These are phyloP conservation scores for Misopates orontium DNA, from an alignment of 257 asterid species.

Conservation along the genomic window DNA sequence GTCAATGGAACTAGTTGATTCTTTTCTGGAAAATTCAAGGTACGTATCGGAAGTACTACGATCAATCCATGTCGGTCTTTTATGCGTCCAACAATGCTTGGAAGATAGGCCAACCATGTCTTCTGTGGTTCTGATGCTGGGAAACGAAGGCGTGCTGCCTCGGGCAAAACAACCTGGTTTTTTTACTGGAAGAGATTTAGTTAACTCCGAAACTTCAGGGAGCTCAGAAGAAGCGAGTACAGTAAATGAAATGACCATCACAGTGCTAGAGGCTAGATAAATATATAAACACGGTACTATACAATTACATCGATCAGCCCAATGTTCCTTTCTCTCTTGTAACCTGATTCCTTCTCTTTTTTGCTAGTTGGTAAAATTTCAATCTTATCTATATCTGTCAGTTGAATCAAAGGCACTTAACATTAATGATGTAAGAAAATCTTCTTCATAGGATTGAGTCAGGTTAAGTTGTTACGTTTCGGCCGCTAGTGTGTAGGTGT, in stretches of 20 bases:
- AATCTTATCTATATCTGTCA: too few relatives aligned
- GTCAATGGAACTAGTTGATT: slow-evolving; percentile 33
- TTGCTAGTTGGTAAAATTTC: too few relatives aligned
- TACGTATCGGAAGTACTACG: slow-evolving; percentile 10
- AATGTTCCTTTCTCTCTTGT: too few relatives aligned
- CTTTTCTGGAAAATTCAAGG: slow-evolving; percentile 8
- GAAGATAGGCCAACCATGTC: slow-evolving; percentile 35
- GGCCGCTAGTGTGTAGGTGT: too few relatives aligned
- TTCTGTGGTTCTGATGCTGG: slow-evolving; percentile 25
- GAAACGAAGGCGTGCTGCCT: slow-evolving; percentile 20
- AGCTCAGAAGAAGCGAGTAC: slow-evolving; percentile 14
- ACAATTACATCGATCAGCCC: too few relatives aligned
- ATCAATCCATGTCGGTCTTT: slow-evolving; percentile 33
- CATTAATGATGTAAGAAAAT: too few relatives aligned
- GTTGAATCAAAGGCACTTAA: too few relatives aligned
- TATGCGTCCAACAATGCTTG: slow-evolving; percentile 30
- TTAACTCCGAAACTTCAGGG: not conserved
- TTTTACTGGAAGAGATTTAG: slow-evolving; percentile 22
- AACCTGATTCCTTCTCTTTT: too few relatives aligned
- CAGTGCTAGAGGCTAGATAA: slow-evolving; percentile 22
- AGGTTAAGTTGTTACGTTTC: too few relatives aligned
- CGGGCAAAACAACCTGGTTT: slow-evolving; percentile 35
- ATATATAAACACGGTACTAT: too few relatives aligned
- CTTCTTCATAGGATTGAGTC: too few relatives aligned
- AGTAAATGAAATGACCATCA: slow-evolving; percentile 27